Evolutionary conservation across 2,329 filamentous ascomycete species (phyloP).

Genomic region (Myriosclerotinia scirpicola): DNA sequence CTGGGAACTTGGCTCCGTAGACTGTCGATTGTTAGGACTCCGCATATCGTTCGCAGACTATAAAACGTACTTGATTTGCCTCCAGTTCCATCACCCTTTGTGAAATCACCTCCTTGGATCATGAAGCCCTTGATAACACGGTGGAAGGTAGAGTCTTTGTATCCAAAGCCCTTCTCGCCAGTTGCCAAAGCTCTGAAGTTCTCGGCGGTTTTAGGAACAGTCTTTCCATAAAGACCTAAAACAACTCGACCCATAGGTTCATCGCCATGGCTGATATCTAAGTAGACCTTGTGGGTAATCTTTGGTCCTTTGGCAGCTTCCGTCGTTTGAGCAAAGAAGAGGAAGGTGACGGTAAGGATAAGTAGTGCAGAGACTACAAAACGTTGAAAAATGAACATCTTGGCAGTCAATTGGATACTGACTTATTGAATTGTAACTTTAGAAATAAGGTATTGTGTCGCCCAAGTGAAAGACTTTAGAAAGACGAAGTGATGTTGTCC

Average conservation of each 20-base stretch:
- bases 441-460: background rate
- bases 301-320: conserved; percentile 83
- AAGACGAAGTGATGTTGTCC: background rate
- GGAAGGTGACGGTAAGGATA: conserved; percentile 71
- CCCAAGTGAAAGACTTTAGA: background rate
- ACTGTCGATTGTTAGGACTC: conserved; percentile 48
- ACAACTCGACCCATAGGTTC: conserved; percentile 72
- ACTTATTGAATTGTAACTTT: conserved; percentile 23
- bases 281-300: conserved; percentile 94
- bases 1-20: conserved; percentile 79
- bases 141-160: conserved; percentile 80
- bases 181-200: conserved; percentile 81
- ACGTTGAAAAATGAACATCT: conserved; percentile 74
- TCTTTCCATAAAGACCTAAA: conserved; percentile 84
- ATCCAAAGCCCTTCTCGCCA: conserved; percentile 83
- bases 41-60: background rate
- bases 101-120: conserved; percentile 91
- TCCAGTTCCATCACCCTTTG: conserved; percentile 76
- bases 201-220: conserved; percentile 71
- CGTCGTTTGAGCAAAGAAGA: conserved; percentile 73
- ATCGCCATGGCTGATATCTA: conserved; percentile 78
- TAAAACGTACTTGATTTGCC: conserved; percentile 73
- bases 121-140: conserved; percentile 89
- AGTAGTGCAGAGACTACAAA: conserved; percentile 71
- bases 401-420: conserved; percentile 41